phyloP scores from a whole-genome alignment of 2,329 filamentous ascomycete genomes.

The Corynespora cassiicola region DNA sequence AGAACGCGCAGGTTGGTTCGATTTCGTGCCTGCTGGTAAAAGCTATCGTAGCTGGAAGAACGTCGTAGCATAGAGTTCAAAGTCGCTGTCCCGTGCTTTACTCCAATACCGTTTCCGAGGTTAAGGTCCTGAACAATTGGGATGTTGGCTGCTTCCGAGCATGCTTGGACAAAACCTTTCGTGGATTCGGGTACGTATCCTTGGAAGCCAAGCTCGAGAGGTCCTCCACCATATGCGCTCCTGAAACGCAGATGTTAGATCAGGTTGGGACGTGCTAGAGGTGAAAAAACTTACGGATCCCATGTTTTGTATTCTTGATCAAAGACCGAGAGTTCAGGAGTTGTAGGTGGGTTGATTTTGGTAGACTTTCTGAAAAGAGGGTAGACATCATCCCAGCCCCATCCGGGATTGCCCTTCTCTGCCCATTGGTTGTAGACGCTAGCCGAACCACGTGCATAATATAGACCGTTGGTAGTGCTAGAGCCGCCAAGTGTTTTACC shows the following conservation, averaged over 20 bases:
- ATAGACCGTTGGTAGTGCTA: conserved; percentile 41
- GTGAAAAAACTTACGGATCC: conserved; percentile 14
- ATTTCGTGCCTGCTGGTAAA: conserved; percentile 33
- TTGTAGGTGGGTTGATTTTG: conserved; percentile 34
- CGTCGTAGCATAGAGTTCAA: conserved; percentile 25
- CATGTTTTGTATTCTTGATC: conserved; percentile 36
- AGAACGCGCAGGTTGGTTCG: conserved; percentile 37
- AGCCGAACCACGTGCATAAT: conserved; percentile 38
- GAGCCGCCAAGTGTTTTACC: conserved; percentile 39
- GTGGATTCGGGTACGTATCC: conserved; percentile 36
- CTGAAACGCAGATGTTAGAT: conserved; percentile 1
- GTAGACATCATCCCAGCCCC: conserved; percentile 49
- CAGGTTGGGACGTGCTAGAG: not conserved
- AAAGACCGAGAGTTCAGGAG: conserved; percentile 27
- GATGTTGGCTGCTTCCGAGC: conserved; percentile 33
- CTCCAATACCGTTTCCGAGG: conserved; percentile 32
- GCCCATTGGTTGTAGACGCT: conserved; percentile 60
- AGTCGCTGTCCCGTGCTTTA: conserved; percentile 39
- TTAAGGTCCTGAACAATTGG: conserved; percentile 43
- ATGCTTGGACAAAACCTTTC: conserved; percentile 34
- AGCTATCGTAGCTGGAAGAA: conserved; percentile 39
- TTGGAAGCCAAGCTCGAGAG: conserved; percentile 36
- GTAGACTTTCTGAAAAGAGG: conserved; percentile 33
- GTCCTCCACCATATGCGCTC: conserved; percentile 31
- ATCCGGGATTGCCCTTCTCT: conserved; percentile 63